phyloP scores from a whole-genome alignment of 805 yeast species.

The Saccharomycodes ludwigii region DNA sequence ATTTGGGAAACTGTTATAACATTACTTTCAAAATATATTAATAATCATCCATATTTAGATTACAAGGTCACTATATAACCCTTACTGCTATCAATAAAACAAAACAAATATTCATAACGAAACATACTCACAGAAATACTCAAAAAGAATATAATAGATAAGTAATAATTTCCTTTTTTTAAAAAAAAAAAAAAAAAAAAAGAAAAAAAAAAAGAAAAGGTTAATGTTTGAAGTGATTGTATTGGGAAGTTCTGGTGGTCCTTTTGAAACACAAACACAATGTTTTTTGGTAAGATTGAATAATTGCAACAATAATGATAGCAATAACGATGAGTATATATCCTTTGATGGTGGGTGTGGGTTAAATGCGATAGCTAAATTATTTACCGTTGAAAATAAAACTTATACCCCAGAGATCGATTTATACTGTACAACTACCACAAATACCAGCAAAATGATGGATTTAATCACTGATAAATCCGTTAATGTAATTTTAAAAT shows the following conservation, averaged over 20 bases:
- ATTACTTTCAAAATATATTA: too few relatives aligned
- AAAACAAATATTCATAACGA: too few relatives aligned
- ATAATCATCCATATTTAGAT: too few relatives aligned
- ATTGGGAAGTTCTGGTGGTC: conserved; percentile 80
- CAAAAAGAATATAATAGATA: too few relatives aligned
- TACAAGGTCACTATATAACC: too few relatives aligned
- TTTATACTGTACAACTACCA: not conserved
- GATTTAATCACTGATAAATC: conserved; percentile 11
- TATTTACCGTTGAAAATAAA: conserved; percentile 14
- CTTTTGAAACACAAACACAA: conserved; percentile 59
- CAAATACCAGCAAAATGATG: conserved; percentile 10
- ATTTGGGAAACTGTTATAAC: too few relatives aligned
- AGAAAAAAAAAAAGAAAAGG: conserved; percentile 5
- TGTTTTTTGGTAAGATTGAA: conserved; percentile 53
- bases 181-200: conserved; percentile 1
- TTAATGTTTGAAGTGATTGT: conserved; percentile 44
- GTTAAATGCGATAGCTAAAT: conserved; percentile 38
- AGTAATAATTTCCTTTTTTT: too few relatives aligned
- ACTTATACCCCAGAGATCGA: not conserved
- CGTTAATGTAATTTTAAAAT: conserved; percentile 3
- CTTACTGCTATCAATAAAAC: too few relatives aligned
- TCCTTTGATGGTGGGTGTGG: conserved; percentile 79
- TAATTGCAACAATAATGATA: conserved; percentile 9
- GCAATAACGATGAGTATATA: conserved; percentile 29
- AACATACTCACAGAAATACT: too few relatives aligned